A percentile compares a stretch with the other conserved stretches of the same genome.
phyloP scores from a whole-genome alignment of 225 moss, liverwort and hornwort genomes.

The Ulota crispa region DNA sequence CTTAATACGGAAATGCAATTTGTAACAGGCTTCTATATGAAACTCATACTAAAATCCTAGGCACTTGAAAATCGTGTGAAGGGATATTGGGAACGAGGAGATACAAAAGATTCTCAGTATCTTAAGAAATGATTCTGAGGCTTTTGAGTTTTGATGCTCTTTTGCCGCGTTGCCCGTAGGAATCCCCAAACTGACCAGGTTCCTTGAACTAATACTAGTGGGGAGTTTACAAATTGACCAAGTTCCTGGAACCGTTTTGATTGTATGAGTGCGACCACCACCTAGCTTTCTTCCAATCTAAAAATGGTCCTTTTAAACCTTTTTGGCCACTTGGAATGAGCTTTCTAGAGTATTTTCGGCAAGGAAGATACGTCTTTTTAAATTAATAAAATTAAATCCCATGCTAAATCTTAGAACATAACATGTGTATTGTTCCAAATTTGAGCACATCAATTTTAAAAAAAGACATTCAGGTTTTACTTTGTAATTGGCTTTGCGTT shows the following conservation, averaged over 20 bases:
- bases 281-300: background rate
- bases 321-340: background rate
- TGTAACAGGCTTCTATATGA: background rate
- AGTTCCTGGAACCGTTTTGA: background rate
- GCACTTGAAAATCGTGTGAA: background rate
- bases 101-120: no score
- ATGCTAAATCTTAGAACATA: background rate
- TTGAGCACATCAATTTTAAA: no score
- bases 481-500: no score
- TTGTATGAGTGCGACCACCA: background rate
- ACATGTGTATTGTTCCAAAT: no score
- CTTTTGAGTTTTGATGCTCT: background rate
- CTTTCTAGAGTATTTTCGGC: background rate
- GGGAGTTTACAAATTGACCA: background rate
- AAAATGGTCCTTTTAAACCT: background rate
- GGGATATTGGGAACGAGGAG: no score
- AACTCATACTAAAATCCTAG: background rate
- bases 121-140: no score
- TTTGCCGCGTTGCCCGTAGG: no score
- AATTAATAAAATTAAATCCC: background rate
- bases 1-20: background rate
- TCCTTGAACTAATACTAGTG: background rate
- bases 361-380: background rate
- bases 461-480: no score
- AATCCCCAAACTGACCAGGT: background rate